Evolutionary conservation across 2,329 filamentous ascomycete genomes (phyloP).

Genomic region (Periconia digitata): DNA sequence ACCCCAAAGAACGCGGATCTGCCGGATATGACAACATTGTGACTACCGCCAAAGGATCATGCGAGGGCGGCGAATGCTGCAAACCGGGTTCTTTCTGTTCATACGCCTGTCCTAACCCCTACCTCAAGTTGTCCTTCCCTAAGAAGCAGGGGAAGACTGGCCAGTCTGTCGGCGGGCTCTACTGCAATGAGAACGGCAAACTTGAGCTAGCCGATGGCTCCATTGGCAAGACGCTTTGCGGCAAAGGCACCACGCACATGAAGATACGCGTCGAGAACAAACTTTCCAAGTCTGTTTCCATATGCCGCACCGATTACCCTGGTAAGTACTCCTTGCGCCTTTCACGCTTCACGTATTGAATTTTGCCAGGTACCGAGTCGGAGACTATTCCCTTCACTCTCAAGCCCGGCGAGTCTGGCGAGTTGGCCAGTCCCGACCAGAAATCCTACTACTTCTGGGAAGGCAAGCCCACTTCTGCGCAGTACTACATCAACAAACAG

Average conservation of each 20-base stretch:
- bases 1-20: conserved; percentile 36
- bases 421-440: conserved; percentile 75
- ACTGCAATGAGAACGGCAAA: conserved; percentile 76
- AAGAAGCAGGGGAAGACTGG: conserved; percentile 72
- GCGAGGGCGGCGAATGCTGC: conserved; percentile 60
- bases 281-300: conserved; percentile 64
- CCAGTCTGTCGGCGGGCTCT: conserved; percentile 85
- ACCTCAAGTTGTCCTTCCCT: conserved; percentile 93
- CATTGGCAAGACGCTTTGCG: conserved; percentile 72
- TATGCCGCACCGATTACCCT: conserved; percentile 97
- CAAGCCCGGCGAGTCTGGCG: conserved; percentile 58
- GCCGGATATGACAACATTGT: conserved; percentile 58
- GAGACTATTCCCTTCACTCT: conserved; percentile 79
- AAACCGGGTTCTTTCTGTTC: conserved; percentile 72
- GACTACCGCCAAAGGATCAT: conserved; percentile 65
- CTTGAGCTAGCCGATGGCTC: conserved; percentile 65
- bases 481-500: conserved; percentile 94
- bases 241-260: conserved; percentile 65
- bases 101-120: conserved; percentile 88
- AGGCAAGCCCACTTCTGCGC: conserved; percentile 75
- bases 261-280: conserved; percentile 74
- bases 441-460: conserved; percentile 76
- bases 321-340: conserved; percentile 52
- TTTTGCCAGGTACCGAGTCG: conserved; percentile 64
- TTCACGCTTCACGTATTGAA: conserved; percentile 8